These are phyloP conservation scores for Apophysomyces sp. DNA, from an alignment of 371 early-diverging fungal genomes.

Conservation along the genomic window DNA sequence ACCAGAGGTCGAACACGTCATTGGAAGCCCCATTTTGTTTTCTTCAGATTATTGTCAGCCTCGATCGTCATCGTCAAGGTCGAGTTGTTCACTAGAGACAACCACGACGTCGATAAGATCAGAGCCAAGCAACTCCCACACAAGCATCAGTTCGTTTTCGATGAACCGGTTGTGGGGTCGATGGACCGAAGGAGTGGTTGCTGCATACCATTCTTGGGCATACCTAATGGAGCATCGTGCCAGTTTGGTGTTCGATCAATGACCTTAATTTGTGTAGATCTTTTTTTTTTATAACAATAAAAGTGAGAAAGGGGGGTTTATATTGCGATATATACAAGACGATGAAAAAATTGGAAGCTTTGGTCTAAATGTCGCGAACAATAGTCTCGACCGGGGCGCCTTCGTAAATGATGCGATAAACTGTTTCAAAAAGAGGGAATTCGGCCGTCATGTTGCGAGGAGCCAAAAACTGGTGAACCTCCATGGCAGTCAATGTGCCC, in stretches of 20 bases:
- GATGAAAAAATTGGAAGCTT: neutral
- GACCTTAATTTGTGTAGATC: neutral
- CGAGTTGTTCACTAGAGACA: neutral
- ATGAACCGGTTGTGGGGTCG: neutral
- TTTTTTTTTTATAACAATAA: neutral
- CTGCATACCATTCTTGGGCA: neutral
- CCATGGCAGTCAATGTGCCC: conserved; percentile 91
- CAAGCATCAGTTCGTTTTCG: neutral
- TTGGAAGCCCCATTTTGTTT: neutral
- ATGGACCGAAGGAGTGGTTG: neutral
- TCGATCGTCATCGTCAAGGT: neutral
- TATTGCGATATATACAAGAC: neutral
- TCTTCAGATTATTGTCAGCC: neutral
- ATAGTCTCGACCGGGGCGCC: conserved; percentile 38
- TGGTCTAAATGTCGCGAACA: conserved; percentile 30
- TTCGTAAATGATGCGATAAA: conserved; percentile 90
- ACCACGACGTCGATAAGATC: neutral
- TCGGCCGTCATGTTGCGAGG: conserved; percentile 62
- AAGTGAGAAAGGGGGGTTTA: neutral
- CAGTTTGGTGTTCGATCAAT: neutral
- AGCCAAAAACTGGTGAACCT: conserved; percentile 82
- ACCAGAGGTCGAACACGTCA: neutral
- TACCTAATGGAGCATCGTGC: neutral
- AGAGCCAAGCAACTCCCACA: neutral
- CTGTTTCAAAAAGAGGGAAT: conserved; percentile 87